A percentile compares a stretch with the other conserved stretches of the same genome.
Conservation (phyloP, 352 stramenopile species). For the Discostella stelligera region DNA sequence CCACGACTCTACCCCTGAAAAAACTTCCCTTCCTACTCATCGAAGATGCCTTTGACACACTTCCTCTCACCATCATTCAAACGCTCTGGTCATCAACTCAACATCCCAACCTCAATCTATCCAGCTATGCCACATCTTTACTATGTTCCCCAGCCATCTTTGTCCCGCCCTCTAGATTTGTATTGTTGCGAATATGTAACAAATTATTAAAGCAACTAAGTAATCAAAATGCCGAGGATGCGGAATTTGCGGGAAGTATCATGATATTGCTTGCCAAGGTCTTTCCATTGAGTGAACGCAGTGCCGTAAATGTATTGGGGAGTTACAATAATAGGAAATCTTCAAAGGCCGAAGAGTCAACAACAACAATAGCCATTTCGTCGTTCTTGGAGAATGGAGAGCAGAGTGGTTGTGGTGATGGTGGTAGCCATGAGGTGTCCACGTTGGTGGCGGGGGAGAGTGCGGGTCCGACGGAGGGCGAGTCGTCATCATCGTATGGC, state of each 20-base stretch:
- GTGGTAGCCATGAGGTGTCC: constrained; percentile 8
- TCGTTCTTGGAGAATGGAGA: constrained; percentile 58
- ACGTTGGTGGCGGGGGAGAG: neutral
- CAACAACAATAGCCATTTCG: neutral
- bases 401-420: constrained; percentile 30
- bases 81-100: constrained; percentile 54
- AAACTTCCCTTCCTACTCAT: constrained; percentile 66
- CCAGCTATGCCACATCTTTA: constrained; percentile 30
- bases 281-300: constrained; percentile 72
- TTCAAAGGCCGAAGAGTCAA: neutral
- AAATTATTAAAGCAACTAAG: constrained; percentile 51
- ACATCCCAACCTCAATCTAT: neutral
- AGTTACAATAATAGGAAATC: constrained; percentile 59
- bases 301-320: constrained; percentile 69
- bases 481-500: too few relatives aligned
- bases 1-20: constrained; percentile 23
- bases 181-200: constrained; percentile 63
- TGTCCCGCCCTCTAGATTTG: constrained; percentile 20
- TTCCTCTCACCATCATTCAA: constrained; percentile 44
- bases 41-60: constrained; percentile 59
- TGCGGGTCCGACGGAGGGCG: neutral
- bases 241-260: constrained; percentile 62
- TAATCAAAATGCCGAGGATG: constrained; percentile 19
- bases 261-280: constrained; percentile 53
- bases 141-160: constrained; percentile 45